A percentile compares a stretch with the other conserved stretches of the same genome.
phyloP scores from a whole-genome alignment of 192 early-diverging fungal genomes.

The Linnemannia elongata region DNA sequence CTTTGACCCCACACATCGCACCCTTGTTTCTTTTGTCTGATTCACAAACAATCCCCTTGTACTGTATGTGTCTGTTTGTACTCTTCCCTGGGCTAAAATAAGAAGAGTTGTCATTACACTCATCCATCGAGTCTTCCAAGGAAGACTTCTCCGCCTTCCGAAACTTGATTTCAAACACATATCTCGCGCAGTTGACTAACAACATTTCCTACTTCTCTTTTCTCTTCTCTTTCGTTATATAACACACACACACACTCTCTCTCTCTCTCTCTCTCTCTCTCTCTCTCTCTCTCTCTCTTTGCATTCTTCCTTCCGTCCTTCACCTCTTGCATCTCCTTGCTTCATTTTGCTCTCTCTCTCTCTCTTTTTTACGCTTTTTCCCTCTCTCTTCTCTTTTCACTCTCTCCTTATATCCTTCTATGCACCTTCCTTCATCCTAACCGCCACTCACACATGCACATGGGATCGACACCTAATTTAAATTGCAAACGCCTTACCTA shows the following conservation, averaged over 20 bases:
- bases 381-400: neutral
- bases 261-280: too few relatives aligned
- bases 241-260: too few relatives aligned
- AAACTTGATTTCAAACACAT: neutral
- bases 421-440: neutral
- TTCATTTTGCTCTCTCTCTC: neutral
- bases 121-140: neutral
- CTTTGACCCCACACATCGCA: neutral
- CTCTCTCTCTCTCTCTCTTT: conserved; percentile 6
- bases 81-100: neutral
- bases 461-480: neutral
- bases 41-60: neutral
- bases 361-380: neutral
- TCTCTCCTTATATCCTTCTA: neutral
- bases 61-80: neutral
- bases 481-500: neutral
- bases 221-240: neutral
- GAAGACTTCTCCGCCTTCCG: neutral
- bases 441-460: neutral
- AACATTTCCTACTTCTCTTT: neutral
- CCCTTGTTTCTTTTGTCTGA: neutral
- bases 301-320: neutral
- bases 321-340: neutral
- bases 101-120: neutral
- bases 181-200: neutral